Base-by-base conservation (phyloP, 495 filamentous ascomycete genomes). In the Hypoxylon cercidicola region DNA sequence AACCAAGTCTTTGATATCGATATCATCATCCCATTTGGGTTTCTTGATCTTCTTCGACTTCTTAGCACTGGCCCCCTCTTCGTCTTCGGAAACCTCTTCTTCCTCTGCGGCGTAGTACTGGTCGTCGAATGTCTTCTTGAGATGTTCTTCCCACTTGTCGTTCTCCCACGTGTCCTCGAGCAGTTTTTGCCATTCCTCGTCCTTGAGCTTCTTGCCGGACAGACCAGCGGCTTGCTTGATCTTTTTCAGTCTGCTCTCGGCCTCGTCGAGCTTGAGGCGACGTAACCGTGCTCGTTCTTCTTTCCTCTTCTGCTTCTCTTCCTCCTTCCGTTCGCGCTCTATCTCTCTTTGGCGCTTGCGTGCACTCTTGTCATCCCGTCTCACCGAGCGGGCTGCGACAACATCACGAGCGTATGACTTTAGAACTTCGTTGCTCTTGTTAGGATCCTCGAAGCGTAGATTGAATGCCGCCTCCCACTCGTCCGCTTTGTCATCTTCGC, bases 21-120 rank as follows among this genome's bases (percentile, higher is more conserved):
- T 97, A 69, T 99, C 95, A 66, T 97, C 92, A 59, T 96, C 90
- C 91, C 93, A 99, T 55, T 88, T 91, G 16, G 95, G 95, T 81
- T 99, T 99, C 81, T 92, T 95, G 15, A 85, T 87, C 68, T 85
- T 85, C 52, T 62, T 72, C 20, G 64, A 62, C 20, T 47, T 45
- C 23, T 61, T 61, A 6, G 32, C 13, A 30, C 68, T 68, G 10
- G 16, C 74, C 2, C 57, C 71, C 1, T 64, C 76, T 18, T 82
- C 81, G 20, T 79, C 77, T 1, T 73, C 79, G 16, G 80, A 79
- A n/a, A 73, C 81, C 21, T 71, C 79, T 5, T 86, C 80, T 4
- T 86, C 88, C 0, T 74, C 77, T 30, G 87, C 87, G 5, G 86
- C 89, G 70, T 99, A 99, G 77, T 99, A 99, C 6, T 87, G 84